Base-by-base conservation (phyloP, 805 yeast species). In the Suhomyces tanzawaensis region DNA sequence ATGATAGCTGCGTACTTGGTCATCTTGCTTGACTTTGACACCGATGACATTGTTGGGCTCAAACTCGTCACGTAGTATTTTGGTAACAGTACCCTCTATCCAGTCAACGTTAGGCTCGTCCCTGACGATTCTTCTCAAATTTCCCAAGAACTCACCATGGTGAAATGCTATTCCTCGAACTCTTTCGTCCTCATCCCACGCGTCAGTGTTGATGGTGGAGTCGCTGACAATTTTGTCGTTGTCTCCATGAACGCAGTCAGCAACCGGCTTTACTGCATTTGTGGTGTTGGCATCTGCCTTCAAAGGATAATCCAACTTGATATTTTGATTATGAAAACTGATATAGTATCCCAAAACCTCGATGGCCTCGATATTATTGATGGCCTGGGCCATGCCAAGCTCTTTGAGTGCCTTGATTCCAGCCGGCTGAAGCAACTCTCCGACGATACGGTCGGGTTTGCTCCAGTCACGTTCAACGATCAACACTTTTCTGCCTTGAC, bases 341-440 rank as follows among this genome's bases (percentile, higher is more conserved):
- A 93, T 79, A 37, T 86, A 77, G 64, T 93, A 93, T 3, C 99
- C 99, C 28, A 73, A 63, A 21, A 81, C 86, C 17, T 77, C 79
- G 7, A 77, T 75, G 6, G 97, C 96, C 29, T 81, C 90, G 35
- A 88, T 87, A 35, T 74, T 74, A 47, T 84, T 82, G 21, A 87
- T 57, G 2, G 90, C 82, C 46, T 79, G 77, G 14, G 76, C 75
- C 88, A 93, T 81, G 4, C 96, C 98, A 22, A 93, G 66, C 48
- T 87, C 82, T 48, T 74, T 71, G 40, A 93, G 69, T 1, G 96
- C 91, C 57, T 83, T 79, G 19, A 93, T 66, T n/a, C 99, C 99
- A 24, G 88, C 90, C 3, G 99, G 99, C 62, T 93, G 99, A 75
- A 93, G 74, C 53, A 93, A 74, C 60, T 93, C 99, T 28, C 99